Evolutionary conservation across 768 basidiomycete species (phyloP).

Genomic region (Dictyophora rubrovolvata): DNA sequence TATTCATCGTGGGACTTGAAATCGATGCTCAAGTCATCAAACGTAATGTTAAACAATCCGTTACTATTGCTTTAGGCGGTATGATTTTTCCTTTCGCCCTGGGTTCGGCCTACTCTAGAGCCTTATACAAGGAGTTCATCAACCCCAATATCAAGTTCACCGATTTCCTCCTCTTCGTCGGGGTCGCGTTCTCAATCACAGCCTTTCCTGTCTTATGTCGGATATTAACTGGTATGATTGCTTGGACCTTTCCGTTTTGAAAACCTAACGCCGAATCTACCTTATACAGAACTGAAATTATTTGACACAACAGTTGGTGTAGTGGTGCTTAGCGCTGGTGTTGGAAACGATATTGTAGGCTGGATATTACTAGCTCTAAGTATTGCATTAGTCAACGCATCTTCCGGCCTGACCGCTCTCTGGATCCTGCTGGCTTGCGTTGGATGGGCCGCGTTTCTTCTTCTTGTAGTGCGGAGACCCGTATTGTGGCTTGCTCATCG

Average conservation of each 20-base stretch:
- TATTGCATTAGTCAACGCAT: slow-evolving; percentile 86
- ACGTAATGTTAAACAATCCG: slow-evolving; percentile 60
- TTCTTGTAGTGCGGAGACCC: slow-evolving; percentile 51
- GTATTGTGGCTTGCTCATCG: slow-evolving; percentile 65
- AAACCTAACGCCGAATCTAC: background rate
- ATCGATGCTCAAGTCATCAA: slow-evolving; percentile 75
- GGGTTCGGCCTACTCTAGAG: slow-evolving; percentile 58
- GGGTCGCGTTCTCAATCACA: slow-evolving; percentile 83
- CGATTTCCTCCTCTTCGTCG: slow-evolving; percentile 90
- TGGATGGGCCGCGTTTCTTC: slow-evolving; percentile 69
- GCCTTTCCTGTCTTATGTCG: slow-evolving; percentile 82
- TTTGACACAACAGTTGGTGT: slow-evolving; percentile 89
- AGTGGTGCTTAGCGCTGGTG: slow-evolving; percentile 86
- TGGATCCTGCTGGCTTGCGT: slow-evolving; percentile 76
- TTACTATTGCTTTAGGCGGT: slow-evolving; percentile 67
- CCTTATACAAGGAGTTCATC: slow-evolving; percentile 70
- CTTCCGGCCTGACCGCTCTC: slow-evolving; percentile 70
- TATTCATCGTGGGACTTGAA: slow-evolving; percentile 90
- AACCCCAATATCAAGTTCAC: slow-evolving; percentile 60
- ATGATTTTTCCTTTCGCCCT: slow-evolving; percentile 84
- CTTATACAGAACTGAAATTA: slow-evolving; percentile 61
- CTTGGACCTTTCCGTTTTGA: background rate
- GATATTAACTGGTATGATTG: slow-evolving; percentile 46
- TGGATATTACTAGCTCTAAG: slow-evolving; percentile 87
- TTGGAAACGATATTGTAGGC: slow-evolving; percentile 69